These are phyloP conservation scores for Amyloporia xantha DNA, from an alignment of 768 basidiomycete genomes.

Conservation along the genomic window DNA sequence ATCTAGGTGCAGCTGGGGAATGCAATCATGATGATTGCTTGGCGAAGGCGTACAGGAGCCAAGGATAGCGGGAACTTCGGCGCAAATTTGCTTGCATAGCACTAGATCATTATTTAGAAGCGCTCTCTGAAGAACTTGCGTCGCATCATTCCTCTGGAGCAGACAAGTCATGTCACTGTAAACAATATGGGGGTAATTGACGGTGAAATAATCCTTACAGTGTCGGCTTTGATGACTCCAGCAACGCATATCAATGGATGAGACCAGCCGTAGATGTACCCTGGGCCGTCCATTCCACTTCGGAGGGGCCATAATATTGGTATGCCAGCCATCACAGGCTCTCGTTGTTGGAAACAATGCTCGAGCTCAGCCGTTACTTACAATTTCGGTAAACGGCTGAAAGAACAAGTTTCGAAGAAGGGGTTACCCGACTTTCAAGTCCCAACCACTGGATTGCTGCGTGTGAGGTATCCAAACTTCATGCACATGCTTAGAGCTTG, in stretches of 20 bases:
- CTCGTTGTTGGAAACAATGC: too few species aligned
- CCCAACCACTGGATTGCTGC: too few species aligned
- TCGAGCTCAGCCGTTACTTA: too few species aligned
- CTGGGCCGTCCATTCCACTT: constrained; percentile 17
- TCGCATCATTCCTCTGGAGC: constrained; percentile 3
- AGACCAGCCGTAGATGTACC: constrained; percentile 57
- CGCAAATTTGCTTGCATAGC: not conserved
- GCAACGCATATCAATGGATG: constrained; percentile 43
- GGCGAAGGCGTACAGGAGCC: constrained; percentile 10
- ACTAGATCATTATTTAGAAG: not conserved
- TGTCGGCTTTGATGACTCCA: constrained; percentile 35
- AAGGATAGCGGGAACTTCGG: constrained; percentile 22
- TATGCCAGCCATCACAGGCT: not conserved
- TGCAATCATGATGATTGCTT: not conserved
- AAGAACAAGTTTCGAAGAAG: too few species aligned
- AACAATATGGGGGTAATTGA: not conserved
- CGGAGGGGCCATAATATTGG: not conserved
- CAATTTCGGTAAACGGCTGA: too few species aligned
- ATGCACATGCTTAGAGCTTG: too few species aligned
- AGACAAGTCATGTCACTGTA: not conserved
- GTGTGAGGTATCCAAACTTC: too few species aligned
- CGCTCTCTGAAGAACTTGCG: not conserved
- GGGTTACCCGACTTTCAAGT: too few species aligned
- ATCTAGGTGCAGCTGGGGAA: not conserved
- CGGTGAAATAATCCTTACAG: constrained; percentile 23